phyloP scores from a whole-genome alignment of 208 protist genomes.

The Wallacemonas sp. region DNA sequence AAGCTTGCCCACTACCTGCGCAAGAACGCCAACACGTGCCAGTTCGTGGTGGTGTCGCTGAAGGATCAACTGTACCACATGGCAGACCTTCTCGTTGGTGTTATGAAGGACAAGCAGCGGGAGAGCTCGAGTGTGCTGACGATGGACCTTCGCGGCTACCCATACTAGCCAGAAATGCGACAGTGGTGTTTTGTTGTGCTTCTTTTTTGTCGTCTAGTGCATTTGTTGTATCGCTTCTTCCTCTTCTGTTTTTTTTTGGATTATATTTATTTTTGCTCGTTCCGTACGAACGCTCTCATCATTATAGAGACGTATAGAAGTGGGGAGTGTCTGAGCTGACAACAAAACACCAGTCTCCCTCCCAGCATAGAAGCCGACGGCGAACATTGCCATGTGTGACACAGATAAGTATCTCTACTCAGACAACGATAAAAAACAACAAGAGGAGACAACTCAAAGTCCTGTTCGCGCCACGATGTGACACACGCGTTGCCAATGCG shows the following conservation, averaged over 20 bases:
- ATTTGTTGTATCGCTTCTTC: too few relatives aligned
- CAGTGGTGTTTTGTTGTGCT: neutral
- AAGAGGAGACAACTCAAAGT: neutral
- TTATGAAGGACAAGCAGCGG: slow-evolving; percentile 92
- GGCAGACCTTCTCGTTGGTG: slow-evolving; percentile 95
- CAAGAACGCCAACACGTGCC: slow-evolving; percentile 69
- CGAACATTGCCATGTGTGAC: too few relatives aligned
- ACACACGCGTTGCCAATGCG: too few relatives aligned
- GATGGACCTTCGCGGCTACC: slow-evolving; percentile 87
- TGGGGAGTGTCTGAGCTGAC: too few relatives aligned
- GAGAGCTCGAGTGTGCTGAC: slow-evolving; percentile 85
- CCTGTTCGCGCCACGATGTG: neutral
- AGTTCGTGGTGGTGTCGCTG: slow-evolving; percentile 98
- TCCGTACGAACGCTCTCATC: too few relatives aligned
- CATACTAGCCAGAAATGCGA: slow-evolving; percentile 47
- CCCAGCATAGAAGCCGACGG: too few relatives aligned
- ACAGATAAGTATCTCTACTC: too few relatives aligned
- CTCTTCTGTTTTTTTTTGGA: too few relatives aligned
- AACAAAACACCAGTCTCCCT: too few relatives aligned
- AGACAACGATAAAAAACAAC: neutral
- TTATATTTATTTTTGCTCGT: too few relatives aligned
- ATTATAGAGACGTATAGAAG: too few relatives aligned
- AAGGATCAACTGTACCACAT: slow-evolving; percentile 97
- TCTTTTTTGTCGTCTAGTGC: neutral
- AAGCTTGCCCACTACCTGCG: slow-evolving; percentile 95